phyloP scores from a whole-genome alignment of 768 basidiomycete genomes.

The Dioszegia aurantiaca region DNA sequence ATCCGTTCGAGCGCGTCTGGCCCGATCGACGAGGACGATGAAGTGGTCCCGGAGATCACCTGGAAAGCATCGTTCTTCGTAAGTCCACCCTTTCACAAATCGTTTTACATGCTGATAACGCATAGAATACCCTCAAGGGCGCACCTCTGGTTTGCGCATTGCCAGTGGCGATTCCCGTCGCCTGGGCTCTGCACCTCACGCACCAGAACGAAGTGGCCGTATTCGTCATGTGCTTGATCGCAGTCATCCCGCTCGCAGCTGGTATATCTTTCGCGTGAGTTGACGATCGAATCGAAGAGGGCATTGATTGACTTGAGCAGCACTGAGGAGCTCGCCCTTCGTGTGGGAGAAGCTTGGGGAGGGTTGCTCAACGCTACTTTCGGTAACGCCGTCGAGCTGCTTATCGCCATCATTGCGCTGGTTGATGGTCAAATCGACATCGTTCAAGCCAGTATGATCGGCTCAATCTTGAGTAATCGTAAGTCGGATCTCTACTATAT shows the following conservation, averaged over 20 bases:
- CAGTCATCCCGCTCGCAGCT: constrained; percentile 56
- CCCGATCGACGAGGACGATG: constrained; percentile 10
- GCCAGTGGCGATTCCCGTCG: constrained; percentile 57
- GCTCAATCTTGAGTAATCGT: constrained; percentile 57
- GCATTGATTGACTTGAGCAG: constrained; percentile 42
- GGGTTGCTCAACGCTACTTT: constrained; percentile 57
- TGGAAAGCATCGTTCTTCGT: constrained; percentile 27
- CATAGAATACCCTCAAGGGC: constrained; percentile 35
- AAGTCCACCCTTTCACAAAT: constrained; percentile 1
- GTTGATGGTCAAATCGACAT: constrained; percentile 56
- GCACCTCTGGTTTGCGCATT: constrained; percentile 24
- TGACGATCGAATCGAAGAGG: background rate
- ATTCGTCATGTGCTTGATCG: constrained; percentile 57
- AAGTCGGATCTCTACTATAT: background rate
- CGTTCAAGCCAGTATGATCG: constrained; percentile 60
- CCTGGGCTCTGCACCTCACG: constrained; percentile 56
- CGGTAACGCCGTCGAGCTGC: constrained; percentile 58
- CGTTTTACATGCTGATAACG: background rate
- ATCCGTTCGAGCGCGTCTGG: background rate
- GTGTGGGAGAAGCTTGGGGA: constrained; percentile 52
- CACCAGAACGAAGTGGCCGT: constrained; percentile 53
- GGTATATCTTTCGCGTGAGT: constrained; percentile 36
- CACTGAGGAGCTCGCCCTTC: constrained; percentile 59
- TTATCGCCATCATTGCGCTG: constrained; percentile 53
- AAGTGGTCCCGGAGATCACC: constrained; percentile 19